Base-by-base conservation (phyloP, 345 rosid species). In the Linum trigynum region DNA sequence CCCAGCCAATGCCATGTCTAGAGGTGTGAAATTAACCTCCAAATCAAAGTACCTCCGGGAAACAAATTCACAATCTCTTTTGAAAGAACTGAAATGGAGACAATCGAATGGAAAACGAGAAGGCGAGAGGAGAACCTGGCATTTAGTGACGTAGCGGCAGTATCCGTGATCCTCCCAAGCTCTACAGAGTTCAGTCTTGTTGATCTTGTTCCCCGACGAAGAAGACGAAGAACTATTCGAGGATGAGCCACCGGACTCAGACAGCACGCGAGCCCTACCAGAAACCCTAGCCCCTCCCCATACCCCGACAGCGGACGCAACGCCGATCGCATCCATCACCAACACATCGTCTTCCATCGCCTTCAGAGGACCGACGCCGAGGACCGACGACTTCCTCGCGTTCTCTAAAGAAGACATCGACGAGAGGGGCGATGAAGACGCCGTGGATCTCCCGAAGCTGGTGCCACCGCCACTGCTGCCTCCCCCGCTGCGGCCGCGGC, bases 251-350 rank as follows among this genome's bases (percentile, higher is more conserved):
- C 59, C 23, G 11, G 71, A 69, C 63, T 58, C 65, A 32, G 62
- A 67, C 32, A 60, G 50, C 11, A 32, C 17, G 8, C 17, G 57
- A 42, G 45, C 56, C 45, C 61, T 61, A 48, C 14, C 14, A 8
- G 55, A 71, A 38, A 59, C 74, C 68, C 55, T 71, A 53, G 53
- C 11, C 32, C 32, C 32, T 5, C 3, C 65, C 23, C n/a, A n/a
- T n/a, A n/a, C n/a, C n/a, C 65, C 67, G 2, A 38, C 66, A 42
- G 60, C 69, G 3, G 84, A 76, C 36, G 62, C 76, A 43, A 85
- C 75, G 8, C 80, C 74, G 75, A 83, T 73, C 41, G 80, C 91
- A 69, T 91, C 97, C 82, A 84, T 79, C 56, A 91, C 86, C 14
- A 88, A 36, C 62, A 84, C 88, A 36, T 81, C 88, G 35, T 75